Evolutionary conservation across 306 rosid species (phyloP), one percentile per base, ranked within the genome.

Genomic region (Trifolium pratense): DNA sequence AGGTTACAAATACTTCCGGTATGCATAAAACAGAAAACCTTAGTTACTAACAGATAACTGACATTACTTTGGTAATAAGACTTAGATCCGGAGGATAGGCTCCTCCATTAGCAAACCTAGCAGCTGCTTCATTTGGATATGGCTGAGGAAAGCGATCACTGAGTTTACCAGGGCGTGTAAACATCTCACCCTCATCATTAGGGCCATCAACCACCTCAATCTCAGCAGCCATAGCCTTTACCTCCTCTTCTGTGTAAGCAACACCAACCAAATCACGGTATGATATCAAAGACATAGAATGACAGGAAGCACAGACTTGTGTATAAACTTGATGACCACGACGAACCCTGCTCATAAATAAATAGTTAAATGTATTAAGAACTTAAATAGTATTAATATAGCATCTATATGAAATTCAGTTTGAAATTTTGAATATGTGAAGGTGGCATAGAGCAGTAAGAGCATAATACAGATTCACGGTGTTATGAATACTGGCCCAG

Each of bases 31-130:
- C 34, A 6, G 18, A 70, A 71, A 64, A 17, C 13, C 64, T 5
- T 65, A 58, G 25, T 70, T 17, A 68, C 68, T 56, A 55, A 57
- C 71, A 83, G 70, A 57, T 66, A 75, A 36, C 7, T 15, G 53
- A 60, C 79, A 75, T 87, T 91, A 94, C 99, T 87, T 94, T 91
- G 42, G 99, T 91, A 32, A 94, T 62, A 56, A 94, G 99, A 86
- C 99, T 91, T 61, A 94, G 85, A 87, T 94, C 96, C 3, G 97
- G 97, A 75, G 99, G 99, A 84, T 94, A 94, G 12, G 97, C 99
- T 79, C 99, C 96, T 36, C 99, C 99, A 78, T 91, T 94, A 40
- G 97, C 97, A 82, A 94, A 94, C 88, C 99, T 91, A 94, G 99
- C 97, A 5, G 99, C 96, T 79, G 92, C 84, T 80, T 94, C 97